Conservation (phyloP, 164 flowering plant species). For the Umbellularia californica region DNA sequence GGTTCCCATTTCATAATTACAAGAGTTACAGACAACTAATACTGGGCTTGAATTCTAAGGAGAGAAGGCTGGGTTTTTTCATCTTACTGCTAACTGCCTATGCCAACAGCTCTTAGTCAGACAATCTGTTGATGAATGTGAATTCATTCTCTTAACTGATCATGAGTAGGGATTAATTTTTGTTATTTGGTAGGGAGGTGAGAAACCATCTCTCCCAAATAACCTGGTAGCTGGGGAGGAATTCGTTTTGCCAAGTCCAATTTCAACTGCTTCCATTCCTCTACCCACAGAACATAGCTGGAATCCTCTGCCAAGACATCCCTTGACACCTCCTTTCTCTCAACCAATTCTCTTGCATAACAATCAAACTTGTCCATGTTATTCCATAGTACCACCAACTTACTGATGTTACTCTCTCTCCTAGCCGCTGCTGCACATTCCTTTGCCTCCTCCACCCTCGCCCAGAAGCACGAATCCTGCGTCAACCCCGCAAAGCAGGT, state of each 20-base stretch:
- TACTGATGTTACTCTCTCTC: conserved; percentile 18
- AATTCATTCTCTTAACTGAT: no score
- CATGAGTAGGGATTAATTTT: no score
- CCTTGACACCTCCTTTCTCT: conserved; percentile 56
- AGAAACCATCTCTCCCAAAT: conserved; percentile 1
- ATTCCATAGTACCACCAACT: conserved; percentile 25
- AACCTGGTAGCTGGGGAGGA: conserved; percentile 22
- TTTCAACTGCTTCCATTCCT: conserved; percentile 34
- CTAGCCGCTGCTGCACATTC: conserved; percentile 3
- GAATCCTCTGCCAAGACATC: conserved; percentile 68
- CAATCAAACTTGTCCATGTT: conserved; percentile 42
- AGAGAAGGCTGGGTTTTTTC: no score
- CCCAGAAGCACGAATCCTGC: conserved; percentile 88
- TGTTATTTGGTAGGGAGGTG: neutral
- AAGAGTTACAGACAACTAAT: no score
- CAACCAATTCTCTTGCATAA: conserved; percentile 45
- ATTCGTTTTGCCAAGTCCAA: conserved; percentile 17
- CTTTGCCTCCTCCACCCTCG: conserved; percentile 64
- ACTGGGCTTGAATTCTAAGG: no score
- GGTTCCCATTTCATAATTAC: no score
- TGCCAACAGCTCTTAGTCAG: no score
- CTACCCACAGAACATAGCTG: conserved; percentile 52
- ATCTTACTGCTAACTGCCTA: no score
- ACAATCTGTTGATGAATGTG: no score
- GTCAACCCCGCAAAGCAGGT: conserved; percentile 59